Conservation (phyloP, 1,284 basidiomycete genomes). For the Phenoliferia sp. region DNA sequence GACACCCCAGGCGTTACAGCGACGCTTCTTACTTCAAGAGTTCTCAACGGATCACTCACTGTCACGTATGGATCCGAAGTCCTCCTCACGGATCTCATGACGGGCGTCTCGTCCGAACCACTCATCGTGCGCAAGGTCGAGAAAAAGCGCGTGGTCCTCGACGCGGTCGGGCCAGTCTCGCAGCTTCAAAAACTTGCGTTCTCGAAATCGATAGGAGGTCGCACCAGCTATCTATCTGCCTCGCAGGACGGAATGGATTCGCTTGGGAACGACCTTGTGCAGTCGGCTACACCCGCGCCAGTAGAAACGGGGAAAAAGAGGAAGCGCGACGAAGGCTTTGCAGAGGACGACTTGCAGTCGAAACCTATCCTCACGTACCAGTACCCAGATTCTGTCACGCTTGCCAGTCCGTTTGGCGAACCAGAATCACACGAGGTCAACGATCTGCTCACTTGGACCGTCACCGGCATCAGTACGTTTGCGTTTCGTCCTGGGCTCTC, state of each 20-base stretch:
- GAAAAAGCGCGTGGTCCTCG: slow-evolving; percentile 60
- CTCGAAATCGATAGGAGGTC: slow-evolving; percentile 54
- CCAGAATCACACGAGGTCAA: slow-evolving; percentile 77
- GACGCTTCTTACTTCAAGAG: slow-evolving; percentile 11
- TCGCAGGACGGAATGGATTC: slow-evolving; percentile 47
- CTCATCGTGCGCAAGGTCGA: slow-evolving; percentile 88
- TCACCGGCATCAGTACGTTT: slow-evolving; percentile 84
- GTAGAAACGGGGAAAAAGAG: slow-evolving; percentile 47
- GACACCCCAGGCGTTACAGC: slow-evolving; percentile 31
- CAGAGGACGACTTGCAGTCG: neutral
- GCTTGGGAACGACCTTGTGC: slow-evolving; percentile 70
- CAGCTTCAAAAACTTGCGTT: slow-evolving; percentile 95
- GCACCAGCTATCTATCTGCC: slow-evolving; percentile 2
- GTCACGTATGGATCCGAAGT: slow-evolving; percentile 90
- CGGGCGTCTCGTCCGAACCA: slow-evolving; percentile 78
- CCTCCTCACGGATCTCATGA: slow-evolving; percentile 73
- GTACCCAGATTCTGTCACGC: slow-evolving; percentile 16
- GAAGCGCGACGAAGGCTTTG: neutral
- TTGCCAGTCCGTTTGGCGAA: slow-evolving; percentile 61
- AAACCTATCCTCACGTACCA: neutral
- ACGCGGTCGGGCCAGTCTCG: slow-evolving; percentile 73
- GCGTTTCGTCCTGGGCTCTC: neutral
- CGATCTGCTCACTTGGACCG: slow-evolving; percentile 92
- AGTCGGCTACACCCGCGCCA: slow-evolving; percentile 58
- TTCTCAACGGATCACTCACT: slow-evolving; percentile 59